Evolutionary conservation across 2,329 filamentous ascomycete genomes (phyloP).

Genomic region (Raffaelea albimanens): DNA sequence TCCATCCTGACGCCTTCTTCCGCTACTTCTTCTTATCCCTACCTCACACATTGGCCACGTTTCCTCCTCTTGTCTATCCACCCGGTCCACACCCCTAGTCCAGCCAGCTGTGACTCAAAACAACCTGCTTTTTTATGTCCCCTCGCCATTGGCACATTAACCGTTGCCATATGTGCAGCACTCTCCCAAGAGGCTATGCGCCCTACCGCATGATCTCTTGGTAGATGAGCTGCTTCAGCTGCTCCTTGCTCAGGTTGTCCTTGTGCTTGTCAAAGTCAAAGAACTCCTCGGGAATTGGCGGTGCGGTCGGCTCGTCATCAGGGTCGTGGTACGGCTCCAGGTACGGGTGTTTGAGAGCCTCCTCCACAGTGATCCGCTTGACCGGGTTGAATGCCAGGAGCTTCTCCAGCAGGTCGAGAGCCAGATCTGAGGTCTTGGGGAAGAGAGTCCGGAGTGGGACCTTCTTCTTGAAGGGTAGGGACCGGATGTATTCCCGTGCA

Average conservation of each 20-base stretch:
- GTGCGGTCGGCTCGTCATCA: conserved; percentile 93
- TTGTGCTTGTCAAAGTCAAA: conserved; percentile 99
- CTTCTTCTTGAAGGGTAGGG: conserved; percentile 99
- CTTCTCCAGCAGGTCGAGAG: conserved; percentile 89
- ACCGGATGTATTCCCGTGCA: conserved; percentile 95
- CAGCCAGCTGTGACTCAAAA: conserved; percentile 5
- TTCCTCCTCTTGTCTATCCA: too few species aligned
- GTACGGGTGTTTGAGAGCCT: conserved; percentile 94
- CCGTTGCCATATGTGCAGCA: background rate
- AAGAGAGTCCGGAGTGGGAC: conserved; percentile 95
- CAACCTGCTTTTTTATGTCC: background rate
- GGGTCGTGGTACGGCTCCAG: conserved; percentile 98
- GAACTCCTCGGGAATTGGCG: conserved; percentile 96
- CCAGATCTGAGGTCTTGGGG: conserved; percentile 97
- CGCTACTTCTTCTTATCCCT: background rate
- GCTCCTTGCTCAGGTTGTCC: conserved; percentile 95
- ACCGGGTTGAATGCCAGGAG: conserved; percentile 96
- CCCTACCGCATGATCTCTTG: conserved; percentile 77
- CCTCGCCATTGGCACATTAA: background rate
- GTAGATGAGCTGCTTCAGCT: conserved; percentile 94
- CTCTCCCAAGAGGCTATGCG: too few species aligned
- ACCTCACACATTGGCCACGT: too few species aligned
- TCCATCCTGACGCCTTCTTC: background rate
- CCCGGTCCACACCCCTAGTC: too few species aligned
- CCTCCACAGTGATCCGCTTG: conserved; percentile 96